phyloP scores from a whole-genome alignment of 257 asterid genomes.

The Plantago elongata region DNA sequence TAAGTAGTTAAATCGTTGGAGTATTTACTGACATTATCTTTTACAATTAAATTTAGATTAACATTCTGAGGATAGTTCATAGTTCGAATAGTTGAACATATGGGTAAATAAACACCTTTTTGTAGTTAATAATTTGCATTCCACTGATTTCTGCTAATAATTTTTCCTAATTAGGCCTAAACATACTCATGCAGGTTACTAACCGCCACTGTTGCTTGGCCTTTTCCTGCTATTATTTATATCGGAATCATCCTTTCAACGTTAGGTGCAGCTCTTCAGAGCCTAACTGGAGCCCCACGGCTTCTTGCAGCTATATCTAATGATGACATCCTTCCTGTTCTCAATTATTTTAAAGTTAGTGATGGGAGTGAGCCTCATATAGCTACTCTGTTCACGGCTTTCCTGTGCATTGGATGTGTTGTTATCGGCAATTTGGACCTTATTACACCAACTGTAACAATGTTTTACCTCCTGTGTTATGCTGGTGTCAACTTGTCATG shows the following conservation, averaged over 20 bases:
- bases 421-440: slow-evolving; percentile 92
- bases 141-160: not conserved
- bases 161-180: slow-evolving; percentile 25
- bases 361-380: slow-evolving; percentile 86
- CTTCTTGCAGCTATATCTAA: slow-evolving; percentile 99
- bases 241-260: slow-evolving; percentile 95
- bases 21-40: no score
- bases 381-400: slow-evolving; percentile 92
- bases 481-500: slow-evolving; percentile 96
- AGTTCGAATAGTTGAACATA: slow-evolving; percentile 14
- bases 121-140: not conserved
- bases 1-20: no score
- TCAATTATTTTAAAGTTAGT: slow-evolving; percentile 85
- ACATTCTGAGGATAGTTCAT: not conserved
- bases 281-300: slow-evolving; percentile 97
- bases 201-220: slow-evolving; percentile 98
- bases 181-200: slow-evolving; percentile 73
- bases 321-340: slow-evolving; percentile 95
- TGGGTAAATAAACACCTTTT: slow-evolving; percentile 4
- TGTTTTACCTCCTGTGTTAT: slow-evolving; percentile 95
- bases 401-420: slow-evolving; percentile 87
- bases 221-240: slow-evolving; percentile 78
- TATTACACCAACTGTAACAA: slow-evolving; percentile 91
- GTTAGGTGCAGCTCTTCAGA: slow-evolving; percentile 98
- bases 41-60: no score